Conservation (phyloP, 495 filamentous ascomycete genomes). For the Neurospora sublineolata region DNA sequence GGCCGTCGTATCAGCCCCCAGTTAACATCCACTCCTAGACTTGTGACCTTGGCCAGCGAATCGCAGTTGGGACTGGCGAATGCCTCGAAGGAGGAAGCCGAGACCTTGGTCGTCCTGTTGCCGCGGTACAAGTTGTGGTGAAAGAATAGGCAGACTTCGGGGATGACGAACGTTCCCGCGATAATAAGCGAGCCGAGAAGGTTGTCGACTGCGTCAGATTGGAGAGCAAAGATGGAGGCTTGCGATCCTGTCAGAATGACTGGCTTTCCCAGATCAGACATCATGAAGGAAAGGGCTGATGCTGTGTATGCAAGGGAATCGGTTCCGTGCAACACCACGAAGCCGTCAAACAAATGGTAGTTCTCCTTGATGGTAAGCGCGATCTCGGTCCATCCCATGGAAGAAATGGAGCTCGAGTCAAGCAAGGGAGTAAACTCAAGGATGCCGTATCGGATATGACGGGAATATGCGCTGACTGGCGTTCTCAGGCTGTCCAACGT, state of each 20-base stretch:
- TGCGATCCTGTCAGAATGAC: conserved; percentile 88
- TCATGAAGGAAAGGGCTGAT: conserved; percentile 90
- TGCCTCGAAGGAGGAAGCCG: conserved; percentile 73
- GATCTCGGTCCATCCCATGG: conserved; percentile 82
- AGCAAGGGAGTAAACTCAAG: conserved; percentile 80
- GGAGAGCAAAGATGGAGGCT: conserved; percentile 81
- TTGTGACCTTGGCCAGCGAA: conserved; percentile 69
- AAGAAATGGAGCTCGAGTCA: conserved; percentile 86
- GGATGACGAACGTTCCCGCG: conserved; percentile 91
- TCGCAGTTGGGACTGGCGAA: conserved; percentile 78
- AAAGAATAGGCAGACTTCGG: conserved; percentile 94
- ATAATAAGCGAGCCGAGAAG: conserved; percentile 85
- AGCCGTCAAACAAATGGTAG: conserved; percentile 85
- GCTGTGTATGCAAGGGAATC: conserved; percentile 88
- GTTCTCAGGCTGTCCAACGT: conserved; percentile 55
- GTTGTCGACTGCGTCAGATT: conserved; percentile 95
- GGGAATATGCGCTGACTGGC: conserved; percentile 67
- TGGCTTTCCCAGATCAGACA: conserved; percentile 82
- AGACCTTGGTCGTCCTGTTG: conserved; percentile 82
- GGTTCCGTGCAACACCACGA: conserved; percentile 93
- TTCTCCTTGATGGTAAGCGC: conserved; percentile 58
- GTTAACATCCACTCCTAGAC: conserved; percentile 68
- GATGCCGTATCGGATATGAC: conserved; percentile 74
- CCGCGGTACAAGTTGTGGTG: conserved; percentile 86
- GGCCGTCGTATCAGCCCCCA: conserved; percentile 76